Evolutionary conservation across 2,329 filamentous ascomycete genomes (phyloP), one percentile per base, ranked within the genome.

Genomic region (Neonectria ditissima): DNA sequence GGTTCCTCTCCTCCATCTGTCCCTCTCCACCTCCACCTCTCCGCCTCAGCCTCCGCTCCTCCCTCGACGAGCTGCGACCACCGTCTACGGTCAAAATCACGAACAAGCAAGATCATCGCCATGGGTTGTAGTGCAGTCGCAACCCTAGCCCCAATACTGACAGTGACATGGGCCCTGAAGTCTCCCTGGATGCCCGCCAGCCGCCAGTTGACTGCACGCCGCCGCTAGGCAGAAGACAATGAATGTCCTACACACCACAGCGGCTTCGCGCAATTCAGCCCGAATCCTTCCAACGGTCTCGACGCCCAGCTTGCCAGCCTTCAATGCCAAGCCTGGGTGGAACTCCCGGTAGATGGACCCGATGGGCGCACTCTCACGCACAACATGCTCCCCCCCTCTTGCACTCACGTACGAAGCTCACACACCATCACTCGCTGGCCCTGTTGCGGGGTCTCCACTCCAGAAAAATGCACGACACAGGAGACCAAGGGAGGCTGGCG

Each of bases 381-480:
- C 30, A 39, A 18, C 14, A 26, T 39, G 37, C 26, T 52, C 22
- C 32, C 26, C 45, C 22, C 32, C 20, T 26, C 24, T 59, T 26
- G 18, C 28, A 20, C 50, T 53, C 53, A 48, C 50, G 34, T 37
- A 55, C 34, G 52, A 51, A 44, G 20, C 34, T 18, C 43, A 48
- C 50, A 55, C 44, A 43, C 70, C 65, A 50, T 56, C 62, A 47
- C 65, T 68, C 59, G 41, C 52, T 30, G 55, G 53, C 65, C 68
- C 67, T 71, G 67, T 58, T 53, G 48, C 47, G 51, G 52, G 26
- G 26, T 50, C 63, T 41, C 63, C 51, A 55, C 68, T 43, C 39
- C 37, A 57, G 4, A 37, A 52, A 52, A 48, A 65, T 73, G 70
- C 70, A 73, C 59, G 67, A 73, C 70, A 73, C 70, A 73, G 69